These are phyloP conservation scores for Erysimum cheiranthoides DNA, from an alignment of 345 rosid species.

Conservation along the genomic window DNA sequence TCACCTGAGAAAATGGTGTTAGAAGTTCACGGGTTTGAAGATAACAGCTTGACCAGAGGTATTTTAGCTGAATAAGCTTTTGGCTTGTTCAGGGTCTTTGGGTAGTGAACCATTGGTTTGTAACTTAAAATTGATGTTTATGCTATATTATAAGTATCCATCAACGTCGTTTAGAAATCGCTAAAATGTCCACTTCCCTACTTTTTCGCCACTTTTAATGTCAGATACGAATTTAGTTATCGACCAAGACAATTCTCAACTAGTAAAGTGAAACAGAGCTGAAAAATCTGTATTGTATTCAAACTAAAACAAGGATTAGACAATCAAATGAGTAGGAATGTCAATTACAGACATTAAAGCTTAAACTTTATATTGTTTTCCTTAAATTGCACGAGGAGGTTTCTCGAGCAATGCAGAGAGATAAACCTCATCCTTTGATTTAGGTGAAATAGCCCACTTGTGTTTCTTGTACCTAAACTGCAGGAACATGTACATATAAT, in stretches of 20 bases:
- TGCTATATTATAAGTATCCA: conserved; percentile 21
- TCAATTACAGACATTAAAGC: conserved; percentile 11
- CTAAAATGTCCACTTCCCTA: not conserved
- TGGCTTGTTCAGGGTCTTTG: conserved; percentile 25
- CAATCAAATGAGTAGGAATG: conserved; percentile 19
- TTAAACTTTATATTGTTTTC: not conserved
- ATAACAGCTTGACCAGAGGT: conserved; percentile 39
- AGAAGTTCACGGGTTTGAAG: conserved; percentile 22
- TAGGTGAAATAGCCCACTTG: conserved; percentile 74
- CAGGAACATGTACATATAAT: conserved; percentile 89
- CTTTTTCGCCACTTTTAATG: conserved; percentile 17
- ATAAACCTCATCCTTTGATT: conserved; percentile 70
- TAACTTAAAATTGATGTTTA: conserved; percentile 34
- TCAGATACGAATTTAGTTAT: not conserved
- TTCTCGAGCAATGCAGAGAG: conserved; percentile 89
- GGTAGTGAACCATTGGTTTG: conserved; percentile 29
- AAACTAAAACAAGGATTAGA: conserved; percentile 11
- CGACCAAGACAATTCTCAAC: conserved; percentile 8
- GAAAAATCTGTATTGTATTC: not conserved
- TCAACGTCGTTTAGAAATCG: conserved; percentile 4
- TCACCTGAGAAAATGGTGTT: conserved; percentile 26
- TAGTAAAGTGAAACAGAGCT: conserved; percentile 32
- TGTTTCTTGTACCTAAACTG: conserved; percentile 90
- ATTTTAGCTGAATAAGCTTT: conserved; percentile 32
- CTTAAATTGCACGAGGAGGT: conserved; percentile 78